Evolutionary conservation across 441 rosid genomes (phyloP).

Genomic region (Populus hybrid): DNA sequence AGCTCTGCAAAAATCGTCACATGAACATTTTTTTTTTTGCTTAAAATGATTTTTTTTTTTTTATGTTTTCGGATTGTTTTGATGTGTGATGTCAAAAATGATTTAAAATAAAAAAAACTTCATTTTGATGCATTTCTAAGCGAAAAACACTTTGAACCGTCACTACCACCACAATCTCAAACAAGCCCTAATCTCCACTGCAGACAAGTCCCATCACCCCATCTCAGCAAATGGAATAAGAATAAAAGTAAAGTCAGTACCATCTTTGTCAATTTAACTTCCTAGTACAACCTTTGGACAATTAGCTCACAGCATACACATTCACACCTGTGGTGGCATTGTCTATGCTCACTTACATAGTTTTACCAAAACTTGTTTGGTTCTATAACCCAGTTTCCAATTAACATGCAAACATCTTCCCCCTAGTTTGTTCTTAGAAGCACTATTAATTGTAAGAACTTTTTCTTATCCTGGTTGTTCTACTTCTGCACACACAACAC

Average conservation of each 20-base stretch:
- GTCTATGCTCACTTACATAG: not conserved
- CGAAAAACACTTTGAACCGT: too few relatives aligned
- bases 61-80: too few relatives aligned
- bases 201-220: not conserved
- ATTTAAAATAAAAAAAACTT: too few relatives aligned
- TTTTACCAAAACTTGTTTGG: not conserved
- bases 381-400: not conserved
- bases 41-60: too few relatives aligned
- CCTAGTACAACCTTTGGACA: not conserved
- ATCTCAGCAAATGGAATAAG: not conserved
- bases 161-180: too few relatives aligned
- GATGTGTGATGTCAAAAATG: too few relatives aligned
- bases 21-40: not conserved
- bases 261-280: not conserved
- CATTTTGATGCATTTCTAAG: too few relatives aligned
- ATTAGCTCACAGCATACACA: not conserved
- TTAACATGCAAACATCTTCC: not conserved
- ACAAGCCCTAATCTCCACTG: not conserved
- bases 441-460: not conserved
- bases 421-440: not conserved
- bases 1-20: not conserved
- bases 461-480: not conserved
- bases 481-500: not conserved
- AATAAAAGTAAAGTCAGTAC: too few relatives aligned
- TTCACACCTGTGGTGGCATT: not conserved